Percentiles rank a stretch among this genome's conserved stretches.
These are phyloP conservation scores for Endoconidiophora polonica DNA, from an alignment of 2,329 filamentous ascomycete species.

Conservation along the genomic window DNA sequence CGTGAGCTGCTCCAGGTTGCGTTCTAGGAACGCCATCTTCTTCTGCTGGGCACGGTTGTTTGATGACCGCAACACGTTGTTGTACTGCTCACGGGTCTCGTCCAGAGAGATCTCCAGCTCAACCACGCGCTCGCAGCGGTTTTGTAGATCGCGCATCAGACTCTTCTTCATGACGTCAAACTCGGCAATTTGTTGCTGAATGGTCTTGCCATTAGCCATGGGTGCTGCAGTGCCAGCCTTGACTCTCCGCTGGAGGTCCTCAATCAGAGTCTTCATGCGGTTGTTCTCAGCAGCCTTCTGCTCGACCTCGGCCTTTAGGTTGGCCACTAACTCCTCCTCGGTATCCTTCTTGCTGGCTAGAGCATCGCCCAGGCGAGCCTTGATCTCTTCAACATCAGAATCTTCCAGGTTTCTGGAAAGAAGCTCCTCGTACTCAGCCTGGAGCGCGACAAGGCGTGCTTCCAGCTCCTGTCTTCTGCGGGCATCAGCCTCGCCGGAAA, in stretches of 20 bases:
- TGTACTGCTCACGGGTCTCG: slow-evolving; percentile 96
- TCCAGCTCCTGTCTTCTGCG: slow-evolving; percentile 64
- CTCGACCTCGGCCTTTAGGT: slow-evolving; percentile 58
- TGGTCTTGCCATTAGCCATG: slow-evolving; percentile 70
- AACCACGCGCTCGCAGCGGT: slow-evolving; percentile 92
- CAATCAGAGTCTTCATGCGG: slow-evolving; percentile 63
- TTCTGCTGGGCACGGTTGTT: slow-evolving; percentile 99
- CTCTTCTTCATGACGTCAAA: slow-evolving; percentile 99
- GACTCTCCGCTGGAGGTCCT: slow-evolving; percentile 59
- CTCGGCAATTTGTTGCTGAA: slow-evolving; percentile 95
- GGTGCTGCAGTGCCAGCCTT: slow-evolving; percentile 43
- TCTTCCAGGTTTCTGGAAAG: slow-evolving; percentile 65
- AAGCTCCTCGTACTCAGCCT: slow-evolving; percentile 71
- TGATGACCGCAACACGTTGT: slow-evolving; percentile 88
- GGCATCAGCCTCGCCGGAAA: slow-evolving; percentile 46
- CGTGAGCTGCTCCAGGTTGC: slow-evolving; percentile 93
- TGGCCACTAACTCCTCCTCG: slow-evolving; percentile 56
- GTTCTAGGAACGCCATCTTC: slow-evolving; percentile 99
- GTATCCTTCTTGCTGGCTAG: slow-evolving; percentile 60
- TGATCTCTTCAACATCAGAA: slow-evolving; percentile 69
- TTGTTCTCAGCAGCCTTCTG: slow-evolving; percentile 69
- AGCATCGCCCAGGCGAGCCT: slow-evolving; percentile 58
- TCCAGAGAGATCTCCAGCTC: slow-evolving; percentile 96
- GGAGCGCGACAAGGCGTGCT: slow-evolving; percentile 52
- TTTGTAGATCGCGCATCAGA: slow-evolving; percentile 94